Evolutionary conservation across 163 green algal species (phyloP), one percentile per base, ranked within the genome.

Genomic region (Prototheca cutis): DNA sequence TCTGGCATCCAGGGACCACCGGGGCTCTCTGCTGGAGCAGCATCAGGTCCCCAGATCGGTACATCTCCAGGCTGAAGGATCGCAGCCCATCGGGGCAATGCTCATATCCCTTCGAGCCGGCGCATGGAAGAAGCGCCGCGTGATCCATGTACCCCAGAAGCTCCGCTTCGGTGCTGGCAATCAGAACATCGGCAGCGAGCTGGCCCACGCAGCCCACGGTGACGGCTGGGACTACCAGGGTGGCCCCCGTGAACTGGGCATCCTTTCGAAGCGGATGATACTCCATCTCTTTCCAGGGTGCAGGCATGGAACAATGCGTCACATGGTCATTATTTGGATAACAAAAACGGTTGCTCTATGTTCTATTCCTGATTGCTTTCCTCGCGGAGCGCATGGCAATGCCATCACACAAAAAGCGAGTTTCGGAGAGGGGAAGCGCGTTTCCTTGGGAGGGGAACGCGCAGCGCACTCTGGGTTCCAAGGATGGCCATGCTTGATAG

Each of bases 141-240:
- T 82, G 62, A 28, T 75, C 64, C 6, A 90, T 33, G 4, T 64
- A 45, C 2, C 63, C 85, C 3, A 75, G 40, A 1, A 72, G 61
- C 1, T 40, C 39, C 2, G 73, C 45, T 23, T 42, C 27, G 1
- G 83, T 56, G 1, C 70, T 79, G 21, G 71, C 58, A 25, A 90
- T 66, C 19, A 91, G 48, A 5, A 89, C 65, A 33, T 93, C 85
- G 1, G 84, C 40, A 0, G 85, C 74, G 19, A 94, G 78, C 65
- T 94, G 84, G 10, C 84, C 85, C 8, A 90, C 79, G 59, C 93
- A 93, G 27, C 67, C 85, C 7, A 81, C 59, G 4, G 69, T 61
- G 0, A 88, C 80, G 8, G 75, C 74, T 25, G 82, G 74, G 68
- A 89, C 66, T 23, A 75, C 39, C 52, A 66, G 30, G 2, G 40